Conservation (phyloP, 345 rosid species). For the Theobroma cacao region DNA sequence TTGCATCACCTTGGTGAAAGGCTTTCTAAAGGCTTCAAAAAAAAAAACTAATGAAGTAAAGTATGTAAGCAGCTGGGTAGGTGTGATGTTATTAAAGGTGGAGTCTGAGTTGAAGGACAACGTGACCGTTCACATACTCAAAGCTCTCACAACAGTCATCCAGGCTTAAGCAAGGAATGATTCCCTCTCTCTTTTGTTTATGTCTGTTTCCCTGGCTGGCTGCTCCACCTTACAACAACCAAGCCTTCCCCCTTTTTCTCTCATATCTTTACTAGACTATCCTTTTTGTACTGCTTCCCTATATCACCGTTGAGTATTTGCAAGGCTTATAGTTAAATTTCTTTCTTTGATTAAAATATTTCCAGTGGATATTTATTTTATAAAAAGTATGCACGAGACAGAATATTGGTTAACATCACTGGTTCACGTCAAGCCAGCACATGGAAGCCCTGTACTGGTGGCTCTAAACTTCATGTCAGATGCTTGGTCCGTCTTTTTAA, state of each 20-base stretch:
- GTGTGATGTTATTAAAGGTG: too few relatives aligned
- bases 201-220: background rate
- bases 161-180: slow-evolving; percentile 51
- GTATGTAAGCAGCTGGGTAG: background rate
- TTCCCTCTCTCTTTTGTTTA: slow-evolving; percentile 14
- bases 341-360: too few relatives aligned
- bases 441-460: background rate
- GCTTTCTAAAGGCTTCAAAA: background rate
- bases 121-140: slow-evolving; percentile 4
- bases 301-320: too few relatives aligned
- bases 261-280: background rate
- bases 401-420: background rate
- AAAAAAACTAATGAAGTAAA: background rate
- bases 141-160: slow-evolving; percentile 31
- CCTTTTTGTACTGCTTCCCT: background rate
- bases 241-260: background rate
- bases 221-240: background rate
- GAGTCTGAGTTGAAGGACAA: background rate
- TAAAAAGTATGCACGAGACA: background rate
- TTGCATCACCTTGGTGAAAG: background rate
- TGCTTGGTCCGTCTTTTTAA: background rate
- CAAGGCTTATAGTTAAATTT: too few relatives aligned
- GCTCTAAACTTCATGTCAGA: background rate
- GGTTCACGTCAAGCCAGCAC: background rate
- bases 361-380: too few relatives aligned